Conservation (phyloP, 805 yeast species). For the Groenewaldozyma tartarivorans region DNA sequence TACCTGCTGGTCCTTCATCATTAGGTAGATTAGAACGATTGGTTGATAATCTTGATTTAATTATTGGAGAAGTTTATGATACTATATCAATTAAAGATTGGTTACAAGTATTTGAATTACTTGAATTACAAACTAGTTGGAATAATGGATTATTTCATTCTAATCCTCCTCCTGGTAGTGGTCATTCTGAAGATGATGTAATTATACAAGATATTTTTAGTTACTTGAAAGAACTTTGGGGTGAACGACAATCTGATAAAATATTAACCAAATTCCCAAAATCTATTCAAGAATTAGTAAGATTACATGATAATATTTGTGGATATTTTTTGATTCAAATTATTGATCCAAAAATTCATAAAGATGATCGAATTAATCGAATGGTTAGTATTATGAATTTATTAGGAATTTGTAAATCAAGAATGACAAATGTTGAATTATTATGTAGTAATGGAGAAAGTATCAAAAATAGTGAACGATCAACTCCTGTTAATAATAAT, state of each 20-base stretch:
- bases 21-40: constrained; percentile 41
- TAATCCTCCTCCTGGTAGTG: constrained; percentile 26
- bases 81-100: constrained; percentile 63
- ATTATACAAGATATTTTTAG: constrained; percentile 57
- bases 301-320: constrained; percentile 58
- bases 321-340: constrained; percentile 56
- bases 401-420: constrained; percentile 53
- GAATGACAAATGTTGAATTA: constrained; percentile 51
- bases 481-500: neutral
- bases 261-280: constrained; percentile 50
- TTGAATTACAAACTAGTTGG: constrained; percentile 60
- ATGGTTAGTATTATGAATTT: constrained; percentile 62
- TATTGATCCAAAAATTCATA: constrained; percentile 47
- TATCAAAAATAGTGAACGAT: neutral
- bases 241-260: constrained; percentile 33
- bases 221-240: constrained; percentile 53
- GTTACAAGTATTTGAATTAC: constrained; percentile 61
- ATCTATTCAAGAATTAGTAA: constrained; percentile 55
- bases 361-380: constrained; percentile 51
- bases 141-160: constrained; percentile 51
- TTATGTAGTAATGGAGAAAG: constrained; percentile 27
- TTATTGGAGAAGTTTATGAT: constrained; percentile 47
- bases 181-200: constrained; percentile 44
- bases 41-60: constrained; percentile 52
- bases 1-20: constrained; percentile 13